Percentiles rank a stretch among this genome's conserved stretches.
Conservation (phyloP, 495 filamentous ascomycete genomes). For the Saxophila tyrrhenica region DNA sequence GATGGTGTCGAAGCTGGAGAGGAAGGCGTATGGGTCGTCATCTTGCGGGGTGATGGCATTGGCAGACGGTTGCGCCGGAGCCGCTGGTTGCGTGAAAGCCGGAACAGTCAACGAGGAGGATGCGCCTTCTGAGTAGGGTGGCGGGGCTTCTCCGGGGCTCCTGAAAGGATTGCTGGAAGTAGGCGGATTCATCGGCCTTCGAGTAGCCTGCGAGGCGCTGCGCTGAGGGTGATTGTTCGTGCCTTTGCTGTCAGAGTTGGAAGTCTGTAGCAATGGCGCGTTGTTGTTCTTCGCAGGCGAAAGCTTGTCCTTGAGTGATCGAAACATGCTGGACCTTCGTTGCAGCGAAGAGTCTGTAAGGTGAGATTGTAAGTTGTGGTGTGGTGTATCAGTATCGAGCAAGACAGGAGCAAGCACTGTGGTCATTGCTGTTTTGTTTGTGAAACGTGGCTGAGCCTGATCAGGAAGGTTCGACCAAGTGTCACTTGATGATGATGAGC, state of each 20-base stretch:
- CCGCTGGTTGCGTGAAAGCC: slow-evolving; percentile 6
- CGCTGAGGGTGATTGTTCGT: background rate
- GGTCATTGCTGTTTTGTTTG: background rate
- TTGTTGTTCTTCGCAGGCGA: background rate
- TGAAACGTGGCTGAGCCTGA: no score
- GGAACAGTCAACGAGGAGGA: background rate
- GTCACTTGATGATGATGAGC: background rate
- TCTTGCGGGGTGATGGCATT: slow-evolving; percentile 15
- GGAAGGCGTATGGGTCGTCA: slow-evolving; percentile 72
- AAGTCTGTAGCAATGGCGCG: background rate
- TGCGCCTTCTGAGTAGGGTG: slow-evolving; percentile 29
- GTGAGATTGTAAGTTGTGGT: background rate
- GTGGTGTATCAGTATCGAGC: background rate
- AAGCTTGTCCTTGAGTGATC: background rate
- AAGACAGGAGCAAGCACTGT: background rate
- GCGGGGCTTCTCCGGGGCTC: slow-evolving; percentile 32
- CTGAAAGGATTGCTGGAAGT: slow-evolving; percentile 1
- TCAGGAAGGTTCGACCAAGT: background rate
- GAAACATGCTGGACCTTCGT: background rate
- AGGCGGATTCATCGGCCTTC: background rate
- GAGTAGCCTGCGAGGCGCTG: background rate
- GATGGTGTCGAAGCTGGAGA: slow-evolving; percentile 76
- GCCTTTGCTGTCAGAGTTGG: background rate
- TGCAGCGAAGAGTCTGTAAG: background rate
- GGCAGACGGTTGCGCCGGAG: slow-evolving; percentile 13